Evolutionary conservation across 169 alveolate genomes (phyloP).

Genomic region (Nephromyces sp.): DNA sequence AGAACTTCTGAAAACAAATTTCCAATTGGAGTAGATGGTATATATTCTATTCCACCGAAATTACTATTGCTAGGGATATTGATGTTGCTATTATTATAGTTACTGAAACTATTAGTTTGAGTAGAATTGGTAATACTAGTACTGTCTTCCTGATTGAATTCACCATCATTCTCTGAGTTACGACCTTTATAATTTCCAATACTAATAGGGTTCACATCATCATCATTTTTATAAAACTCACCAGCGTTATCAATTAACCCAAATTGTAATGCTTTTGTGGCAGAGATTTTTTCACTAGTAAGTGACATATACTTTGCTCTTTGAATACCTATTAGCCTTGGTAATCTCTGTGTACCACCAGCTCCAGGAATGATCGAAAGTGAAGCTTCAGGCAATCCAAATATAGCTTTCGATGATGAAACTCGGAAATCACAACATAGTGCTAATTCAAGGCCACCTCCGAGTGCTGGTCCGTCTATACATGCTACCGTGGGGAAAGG

Average conservation of each 20-base stretch:
- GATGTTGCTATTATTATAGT: neutral
- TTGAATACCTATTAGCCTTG: constrained; percentile 58
- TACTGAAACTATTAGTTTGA: neutral
- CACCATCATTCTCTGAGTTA: neutral
- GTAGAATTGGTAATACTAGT: neutral
- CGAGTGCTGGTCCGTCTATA: constrained; percentile 64
- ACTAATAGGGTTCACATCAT: neutral
- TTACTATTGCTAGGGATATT: neutral
- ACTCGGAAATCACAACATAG: constrained; percentile 60
- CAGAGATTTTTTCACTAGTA: constrained; percentile 49
- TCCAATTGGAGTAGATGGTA: no score
- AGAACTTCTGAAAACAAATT: no score
- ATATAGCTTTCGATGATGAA: constrained; percentile 28
- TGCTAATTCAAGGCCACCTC: constrained; percentile 71
- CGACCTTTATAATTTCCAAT: neutral
- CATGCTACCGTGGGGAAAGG: constrained; percentile 59
- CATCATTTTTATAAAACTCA: neutral
- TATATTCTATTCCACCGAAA: neutral
- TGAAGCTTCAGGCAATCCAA: constrained; percentile 66
- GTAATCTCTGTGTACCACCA: constrained; percentile 65
- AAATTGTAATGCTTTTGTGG: constrained; percentile 47
- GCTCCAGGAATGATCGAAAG: constrained; percentile 76
- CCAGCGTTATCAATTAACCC: constrained; percentile 53
- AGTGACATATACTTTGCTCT: constrained; percentile 65
- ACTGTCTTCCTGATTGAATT: neutral